Evolutionary conservation across 225 moss, liverwort and hornwort species (phyloP).

Genomic region (Sphagnum contortum): DNA sequence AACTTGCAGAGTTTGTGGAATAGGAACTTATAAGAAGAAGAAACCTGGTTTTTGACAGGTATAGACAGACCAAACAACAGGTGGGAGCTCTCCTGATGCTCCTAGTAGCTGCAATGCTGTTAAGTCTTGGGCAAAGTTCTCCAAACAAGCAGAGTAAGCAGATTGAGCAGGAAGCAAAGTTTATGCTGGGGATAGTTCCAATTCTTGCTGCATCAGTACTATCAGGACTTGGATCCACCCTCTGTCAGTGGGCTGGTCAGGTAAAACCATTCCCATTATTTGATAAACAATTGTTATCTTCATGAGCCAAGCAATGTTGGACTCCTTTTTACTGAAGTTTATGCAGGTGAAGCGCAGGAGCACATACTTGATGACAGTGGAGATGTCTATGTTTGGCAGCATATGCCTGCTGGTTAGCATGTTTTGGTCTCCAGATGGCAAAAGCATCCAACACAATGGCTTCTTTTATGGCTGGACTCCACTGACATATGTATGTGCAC

Average conservation of each 20-base stretch:
- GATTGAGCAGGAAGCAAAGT: conserved; percentile 36
- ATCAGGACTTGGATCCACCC: conserved; percentile 88
- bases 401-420: conserved; percentile 59
- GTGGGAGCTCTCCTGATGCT: conserved; percentile 63
- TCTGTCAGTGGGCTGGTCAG: conserved; percentile 98
- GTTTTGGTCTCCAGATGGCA: conserved; percentile 91
- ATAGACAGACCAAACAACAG: conserved; percentile 82
- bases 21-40: too few species aligned
- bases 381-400: conserved; percentile 86
- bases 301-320: not conserved
- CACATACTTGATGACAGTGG: conserved; percentile 90
- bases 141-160: conserved; percentile 27
- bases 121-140: conserved; percentile 67
- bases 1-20: too few species aligned
- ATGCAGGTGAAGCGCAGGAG: conserved; percentile 77
- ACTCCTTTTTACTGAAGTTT: not conserved
- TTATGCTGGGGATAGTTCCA: conserved; percentile 79
- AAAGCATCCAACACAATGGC: conserved; percentile 56
- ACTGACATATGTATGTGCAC: conserved; percentile 49
- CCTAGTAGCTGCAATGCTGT: conserved; percentile 58
- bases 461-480: conserved; percentile 87
- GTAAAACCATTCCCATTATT: conserved; percentile 12
- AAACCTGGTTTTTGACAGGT: conserved; percentile 15
- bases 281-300: too few species aligned
- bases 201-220: conserved; percentile 79